Evolutionary conservation across 2,329 filamentous ascomycete genomes (phyloP).

Genomic region (Ceratocystis colombiana): DNA sequence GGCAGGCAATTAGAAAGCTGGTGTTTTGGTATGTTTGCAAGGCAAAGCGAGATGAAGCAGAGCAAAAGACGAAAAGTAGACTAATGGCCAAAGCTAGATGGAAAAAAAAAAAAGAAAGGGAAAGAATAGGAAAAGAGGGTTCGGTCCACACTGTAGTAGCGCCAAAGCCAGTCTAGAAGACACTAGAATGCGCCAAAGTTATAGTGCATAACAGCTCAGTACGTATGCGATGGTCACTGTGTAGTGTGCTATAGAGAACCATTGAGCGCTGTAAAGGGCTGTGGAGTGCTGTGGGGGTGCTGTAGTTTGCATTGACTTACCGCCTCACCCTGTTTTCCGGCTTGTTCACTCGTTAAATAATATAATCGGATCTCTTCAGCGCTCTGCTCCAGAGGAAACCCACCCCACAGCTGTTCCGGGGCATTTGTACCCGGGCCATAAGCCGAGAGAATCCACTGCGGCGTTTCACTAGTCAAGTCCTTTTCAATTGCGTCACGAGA

Average conservation of each 20-base stretch:
- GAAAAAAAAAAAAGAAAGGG: neutral
- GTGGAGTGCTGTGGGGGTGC: neutral
- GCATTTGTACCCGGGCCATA: slow-evolving; percentile 71
- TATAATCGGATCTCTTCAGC: slow-evolving; percentile 77
- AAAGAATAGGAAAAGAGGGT: slow-evolving; percentile 16
- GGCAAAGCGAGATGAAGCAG: neutral
- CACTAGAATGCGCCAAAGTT: too few species aligned
- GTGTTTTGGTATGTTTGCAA: neutral
- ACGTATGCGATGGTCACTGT: too few species aligned
- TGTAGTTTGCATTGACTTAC: slow-evolving; percentile 32
- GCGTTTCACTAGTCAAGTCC: slow-evolving; percentile 61
- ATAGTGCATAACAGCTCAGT: too few species aligned
- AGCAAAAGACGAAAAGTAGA: neutral
- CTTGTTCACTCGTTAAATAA: slow-evolving; percentile 50
- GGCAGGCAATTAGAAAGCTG: neutral
- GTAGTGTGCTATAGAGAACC: too few species aligned
- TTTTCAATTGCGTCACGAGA: slow-evolving; percentile 49
- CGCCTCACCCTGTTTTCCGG: slow-evolving; percentile 49
- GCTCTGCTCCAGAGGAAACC: slow-evolving; percentile 67
- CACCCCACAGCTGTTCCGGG: slow-evolving; percentile 76
- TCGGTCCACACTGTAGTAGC: too few species aligned
- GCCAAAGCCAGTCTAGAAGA: too few species aligned
- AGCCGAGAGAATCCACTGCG: slow-evolving; percentile 75
- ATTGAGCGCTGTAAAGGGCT: too few species aligned
- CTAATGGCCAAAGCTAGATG: neutral